Conservation (phyloP, 306 rosid species). For the Vigna radiata region DNA sequence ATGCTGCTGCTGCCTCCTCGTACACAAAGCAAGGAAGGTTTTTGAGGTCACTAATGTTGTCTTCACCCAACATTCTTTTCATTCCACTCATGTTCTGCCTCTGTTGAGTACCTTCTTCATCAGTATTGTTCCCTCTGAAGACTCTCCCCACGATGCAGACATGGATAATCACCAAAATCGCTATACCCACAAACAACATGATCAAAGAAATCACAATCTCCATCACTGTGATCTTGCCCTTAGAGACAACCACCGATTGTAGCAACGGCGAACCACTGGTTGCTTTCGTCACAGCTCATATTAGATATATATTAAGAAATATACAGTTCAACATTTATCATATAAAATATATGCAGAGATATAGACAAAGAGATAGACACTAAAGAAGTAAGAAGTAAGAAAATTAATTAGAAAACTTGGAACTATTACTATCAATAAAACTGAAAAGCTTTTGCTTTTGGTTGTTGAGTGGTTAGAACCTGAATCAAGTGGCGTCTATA, state of each 20-base stretch:
- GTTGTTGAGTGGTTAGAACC: too few relatives aligned
- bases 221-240: conserved; percentile 45
- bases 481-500: too few relatives aligned
- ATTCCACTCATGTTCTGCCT: neutral
- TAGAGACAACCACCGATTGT: conserved; percentile 33
- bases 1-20: conserved; percentile 34
- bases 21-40: conserved; percentile 70
- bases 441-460: too few relatives aligned
- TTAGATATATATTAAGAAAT: neutral
- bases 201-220: conserved; percentile 60
- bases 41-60: conserved; percentile 50
- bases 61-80: conserved; percentile 39
- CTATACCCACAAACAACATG: conserved; percentile 66
- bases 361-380: too few relatives aligned
- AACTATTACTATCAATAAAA: too few relatives aligned
- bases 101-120: conserved; percentile 9
- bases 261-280: conserved; percentile 29
- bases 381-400: too few relatives aligned
- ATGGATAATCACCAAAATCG: conserved; percentile 64
- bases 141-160: conserved; percentile 63
- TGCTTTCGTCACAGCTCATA: neutral
- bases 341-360: too few relatives aligned
- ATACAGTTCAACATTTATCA: too few relatives aligned
- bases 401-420: too few relatives aligned
- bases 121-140: conserved; percentile 39